Percentiles rank a stretch among this genome's conserved stretches.
Evolutionary conservation across 148 eudicot species (phyloP).

Genomic region (Amaranthus hypochondriacus): DNA sequence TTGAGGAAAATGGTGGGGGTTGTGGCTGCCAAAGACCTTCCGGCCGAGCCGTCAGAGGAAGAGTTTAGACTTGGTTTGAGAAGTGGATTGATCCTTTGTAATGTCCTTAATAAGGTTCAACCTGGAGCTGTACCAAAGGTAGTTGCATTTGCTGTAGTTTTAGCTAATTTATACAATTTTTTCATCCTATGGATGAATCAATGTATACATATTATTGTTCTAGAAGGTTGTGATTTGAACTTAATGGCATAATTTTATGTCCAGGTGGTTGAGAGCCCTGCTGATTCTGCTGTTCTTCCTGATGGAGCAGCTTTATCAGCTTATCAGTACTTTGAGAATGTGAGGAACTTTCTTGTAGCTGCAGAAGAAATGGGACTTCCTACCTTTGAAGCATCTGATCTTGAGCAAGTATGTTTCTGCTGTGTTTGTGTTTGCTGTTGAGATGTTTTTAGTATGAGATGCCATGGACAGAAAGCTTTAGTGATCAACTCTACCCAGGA

Average conservation of each 20-base stretch:
- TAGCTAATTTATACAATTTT: background rate
- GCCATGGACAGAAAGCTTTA: background rate
- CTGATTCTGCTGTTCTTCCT: conserved; percentile 64
- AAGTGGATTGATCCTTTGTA: conserved; percentile 88
- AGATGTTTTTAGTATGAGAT: background rate
- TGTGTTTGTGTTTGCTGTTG: background rate
- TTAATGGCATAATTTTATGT: conserved; percentile 1
- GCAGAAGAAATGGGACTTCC: conserved; percentile 78
- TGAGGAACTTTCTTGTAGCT: conserved; percentile 89
- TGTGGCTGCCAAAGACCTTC: conserved; percentile 80
- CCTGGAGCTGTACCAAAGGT: conserved; percentile 96
- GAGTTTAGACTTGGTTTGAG: conserved; percentile 81
- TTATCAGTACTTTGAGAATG: conserved; percentile 93
- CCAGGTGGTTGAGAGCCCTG: conserved; percentile 82
- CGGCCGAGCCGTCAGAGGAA: conserved; percentile 91
- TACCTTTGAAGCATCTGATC: conserved; percentile 95
- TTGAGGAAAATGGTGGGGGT: conserved; percentile 83
- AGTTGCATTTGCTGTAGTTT: background rate
- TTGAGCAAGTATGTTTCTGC: conserved; percentile 64
- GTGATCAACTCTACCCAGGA: too few species aligned
- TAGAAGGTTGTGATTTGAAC: conserved; percentile 9
- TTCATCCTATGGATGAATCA: background rate
- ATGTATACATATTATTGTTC: background rate
- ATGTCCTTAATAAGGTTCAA: conserved; percentile 76
- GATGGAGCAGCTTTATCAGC: conserved; percentile 98